Base-by-base conservation (phyloP, 139 green algal genomes). In the Chlamydomonas sp. region DNA sequence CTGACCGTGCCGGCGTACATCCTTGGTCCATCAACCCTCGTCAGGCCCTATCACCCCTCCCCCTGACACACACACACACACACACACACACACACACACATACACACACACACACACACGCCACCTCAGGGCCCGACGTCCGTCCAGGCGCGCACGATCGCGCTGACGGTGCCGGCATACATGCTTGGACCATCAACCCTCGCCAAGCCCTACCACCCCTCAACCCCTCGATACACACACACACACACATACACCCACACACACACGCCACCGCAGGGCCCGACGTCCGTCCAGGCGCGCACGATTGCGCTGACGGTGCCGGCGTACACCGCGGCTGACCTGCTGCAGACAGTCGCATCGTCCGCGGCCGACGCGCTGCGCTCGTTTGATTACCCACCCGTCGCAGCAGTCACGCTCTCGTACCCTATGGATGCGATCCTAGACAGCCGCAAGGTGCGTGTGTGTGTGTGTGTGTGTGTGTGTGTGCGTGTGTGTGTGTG, bases 311-410 rank as follows among this genome's bases (percentile, higher is more conserved):
- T 97, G 30, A 99, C 95, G 1, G 81, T 89, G 29, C 95, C 95
- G 2, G 84, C 94, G 2, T 98, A 97, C 74, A 83, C 92, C 0
- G 88, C 88, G 2, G 88, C 90, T 1, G 81, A 95, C 54, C 73
- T 98, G 20, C 39, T 97, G 24, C 50, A 78, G 54, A 50, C 69
- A 3, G 16, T 26, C 43, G 20, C 43, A 54, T 54, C 13, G 20
- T 20, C 30, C 29, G 87, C 91, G 1, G 72, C 83, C 22, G 73
- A 85, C 0, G 81, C 79, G 2, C 81, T 99, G 31, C 73, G 73
- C 24, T 74, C 62, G 6, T 92, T 99, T 73, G 93, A 98, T 84
- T 99, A 99, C 82, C 94, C 94, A 0, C 93, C 94, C 3, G 94
- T 99, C 57, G 88, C 67, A 22, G 92, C 94, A 26, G 91, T 98